Conservation (phyloP, 2,329 filamentous ascomycete species). For the Apiospora kogelbergensis region DNA sequence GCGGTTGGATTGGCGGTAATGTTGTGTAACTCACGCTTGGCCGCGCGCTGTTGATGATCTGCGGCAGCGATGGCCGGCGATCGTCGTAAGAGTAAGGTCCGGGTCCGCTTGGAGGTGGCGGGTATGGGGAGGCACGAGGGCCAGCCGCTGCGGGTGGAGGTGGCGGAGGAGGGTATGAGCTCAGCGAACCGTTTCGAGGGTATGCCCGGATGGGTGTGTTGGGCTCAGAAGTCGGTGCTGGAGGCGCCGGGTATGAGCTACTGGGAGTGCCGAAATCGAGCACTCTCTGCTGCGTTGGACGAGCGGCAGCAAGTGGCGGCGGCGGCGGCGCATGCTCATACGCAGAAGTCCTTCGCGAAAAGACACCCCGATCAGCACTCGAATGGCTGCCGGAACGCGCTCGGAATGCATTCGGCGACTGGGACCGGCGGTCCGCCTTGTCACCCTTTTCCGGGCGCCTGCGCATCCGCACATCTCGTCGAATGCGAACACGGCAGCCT, state of each 20-base stretch:
- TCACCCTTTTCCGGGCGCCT: conserved; percentile 70
- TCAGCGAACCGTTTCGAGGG: background rate
- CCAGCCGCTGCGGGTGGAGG: background rate
- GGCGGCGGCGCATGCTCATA: conserved; percentile 26
- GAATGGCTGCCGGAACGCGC: conserved; percentile 32
- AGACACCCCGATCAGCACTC: conserved; percentile 29
- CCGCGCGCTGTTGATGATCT: background rate
- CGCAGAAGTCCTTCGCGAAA: conserved; percentile 28
- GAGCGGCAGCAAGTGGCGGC: conserved; percentile 17
- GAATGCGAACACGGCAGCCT: conserved; percentile 92
- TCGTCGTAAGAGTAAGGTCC: background rate
- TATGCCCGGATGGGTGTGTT: conserved; percentile 11
- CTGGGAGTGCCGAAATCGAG: conserved; percentile 1
- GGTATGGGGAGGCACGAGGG: background rate
- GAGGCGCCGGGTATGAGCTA: conserved; percentile 13
- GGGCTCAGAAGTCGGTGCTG: conserved; percentile 12
- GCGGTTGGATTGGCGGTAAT: conserved; percentile 1
- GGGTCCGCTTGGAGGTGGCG: background rate
- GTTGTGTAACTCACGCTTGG: background rate
- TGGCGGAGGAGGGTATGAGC: background rate
- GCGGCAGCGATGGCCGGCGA: conserved; percentile 15
- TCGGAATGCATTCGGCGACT: conserved; percentile 32
- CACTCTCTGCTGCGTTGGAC: background rate
- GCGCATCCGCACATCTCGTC: conserved; percentile 90
- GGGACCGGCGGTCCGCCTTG: conserved; percentile 47